Base-by-base conservation (phyloP, 1,284 basidiomycete species). In the Coniophora puteana region DNA sequence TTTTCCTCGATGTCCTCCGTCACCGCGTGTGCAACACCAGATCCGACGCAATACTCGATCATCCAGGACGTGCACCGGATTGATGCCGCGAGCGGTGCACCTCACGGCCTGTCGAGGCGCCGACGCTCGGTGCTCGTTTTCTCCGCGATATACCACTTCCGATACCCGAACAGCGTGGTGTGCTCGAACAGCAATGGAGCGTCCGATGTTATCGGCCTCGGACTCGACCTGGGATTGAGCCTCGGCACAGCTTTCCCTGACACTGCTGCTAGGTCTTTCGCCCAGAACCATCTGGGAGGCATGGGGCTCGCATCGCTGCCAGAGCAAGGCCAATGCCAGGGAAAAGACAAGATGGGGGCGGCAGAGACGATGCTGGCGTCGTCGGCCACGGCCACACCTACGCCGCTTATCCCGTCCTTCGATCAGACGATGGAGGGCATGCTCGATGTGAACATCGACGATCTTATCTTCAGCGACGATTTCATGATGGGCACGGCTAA, bases 31-130 rank as follows among this genome's bases (percentile, higher is more conserved):
- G n/a, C 20, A 13, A 18, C 8, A 18, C 25, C 10, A 59, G 82
- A 84, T 56, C 76, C 78, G 16, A 73, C 78, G 3, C 56, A 71
- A 37, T 83, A 72, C 55, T 74, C 59, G 1, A 66, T 74, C 43
- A 54, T 67, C 20, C 81, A 85, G 52, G 74, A 80, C 40, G 78
- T 85, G 36, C 45, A 69, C 53, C 47, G 45, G 36, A n/a, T n/a
- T n/a, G n/a, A n/a, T 42, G 47, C 38, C 39, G 54, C 43, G 48
- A 53, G 43, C 50, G 52, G 27, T 24, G 22, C 39, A 17, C 42
- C 44, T 36, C 58, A 30, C 49, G 39, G 35, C 23, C 40, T 40
- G 13, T 38, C 48, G 10, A n/a, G 43, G 17, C 58, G 61, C 3
- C 47, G 57, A 8, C 57, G 52, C 10, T 53, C 49, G 14, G 40